A percentile compares a stretch with the other conserved stretches of the same genome.
phyloP scores from a whole-genome alignment of 768 basidiomycete genomes.

The Trametes meyenii region DNA sequence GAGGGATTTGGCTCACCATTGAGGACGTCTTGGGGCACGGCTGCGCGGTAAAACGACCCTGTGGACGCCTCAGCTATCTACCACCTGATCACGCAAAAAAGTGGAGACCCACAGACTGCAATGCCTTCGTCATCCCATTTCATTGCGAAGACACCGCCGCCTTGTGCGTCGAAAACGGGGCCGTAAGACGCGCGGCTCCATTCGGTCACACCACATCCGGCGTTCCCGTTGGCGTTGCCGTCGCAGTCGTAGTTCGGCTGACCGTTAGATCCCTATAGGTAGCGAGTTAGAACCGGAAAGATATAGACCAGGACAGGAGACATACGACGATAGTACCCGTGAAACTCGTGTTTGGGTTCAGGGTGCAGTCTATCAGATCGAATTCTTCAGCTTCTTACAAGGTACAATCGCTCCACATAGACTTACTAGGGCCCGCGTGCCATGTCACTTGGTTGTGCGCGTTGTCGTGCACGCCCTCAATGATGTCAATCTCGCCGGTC shows the following conservation, averaged over 20 bases:
- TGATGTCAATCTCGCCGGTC: slow-evolving; percentile 82
- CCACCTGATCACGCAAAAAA: not conserved
- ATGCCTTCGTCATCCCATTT: slow-evolving; percentile 84
- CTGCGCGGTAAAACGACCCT: slow-evolving; percentile 86
- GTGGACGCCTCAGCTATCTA: not conserved
- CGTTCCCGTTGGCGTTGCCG: slow-evolving; percentile 54
- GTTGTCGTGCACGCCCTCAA: slow-evolving; percentile 85
- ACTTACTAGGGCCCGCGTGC: slow-evolving; percentile 67
- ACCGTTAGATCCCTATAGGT: slow-evolving; percentile 47
- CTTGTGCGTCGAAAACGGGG: slow-evolving; percentile 73
- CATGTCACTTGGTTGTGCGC: slow-evolving; percentile 84
- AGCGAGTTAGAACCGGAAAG: not conserved
- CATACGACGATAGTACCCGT: slow-evolving; percentile 67
- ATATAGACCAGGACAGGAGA: not conserved
- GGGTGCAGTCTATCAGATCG: slow-evolving; percentile 50
- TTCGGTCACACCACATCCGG: slow-evolving; percentile 79
- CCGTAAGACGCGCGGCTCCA: slow-evolving; percentile 86
- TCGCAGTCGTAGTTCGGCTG: slow-evolving; percentile 51
- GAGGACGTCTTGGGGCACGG: slow-evolving; percentile 68
- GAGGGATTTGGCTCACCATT: slow-evolving; percentile 65
- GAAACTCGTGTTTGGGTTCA: slow-evolving; percentile 57
- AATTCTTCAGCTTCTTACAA: not conserved
- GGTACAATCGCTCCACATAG: not conserved
- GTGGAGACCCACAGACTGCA: slow-evolving; percentile 63
- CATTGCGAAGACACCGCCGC: slow-evolving; percentile 88